Percentiles rank a stretch among this genome's conserved stretches.
Conservation (phyloP, 768 basidiomycete species). For the Boletus speciosus region DNA sequence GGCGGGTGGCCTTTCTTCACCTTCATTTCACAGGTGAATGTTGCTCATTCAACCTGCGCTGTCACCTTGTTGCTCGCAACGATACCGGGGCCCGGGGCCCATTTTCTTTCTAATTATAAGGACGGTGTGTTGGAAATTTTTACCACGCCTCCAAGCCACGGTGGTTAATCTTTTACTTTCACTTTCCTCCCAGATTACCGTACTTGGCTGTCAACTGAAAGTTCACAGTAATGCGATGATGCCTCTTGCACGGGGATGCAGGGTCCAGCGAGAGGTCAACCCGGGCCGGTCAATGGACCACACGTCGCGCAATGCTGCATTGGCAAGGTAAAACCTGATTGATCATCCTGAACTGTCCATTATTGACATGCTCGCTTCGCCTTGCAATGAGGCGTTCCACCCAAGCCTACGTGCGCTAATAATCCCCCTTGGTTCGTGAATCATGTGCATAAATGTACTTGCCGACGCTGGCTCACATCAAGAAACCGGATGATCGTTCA, state of each 20-base stretch:
- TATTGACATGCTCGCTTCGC: neutral
- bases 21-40: neutral
- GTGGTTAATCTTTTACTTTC: neutral
- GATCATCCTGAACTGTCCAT: too few species aligned
- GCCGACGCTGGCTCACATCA: too few species aligned
- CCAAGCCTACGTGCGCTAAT: constrained; percentile 23
- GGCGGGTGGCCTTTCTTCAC: neutral
- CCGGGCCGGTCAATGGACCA: neutral
- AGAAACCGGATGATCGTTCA: too few species aligned
- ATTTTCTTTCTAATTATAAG: neutral
- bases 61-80: neutral
- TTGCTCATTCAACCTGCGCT: neutral
- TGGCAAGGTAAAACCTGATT: neutral
- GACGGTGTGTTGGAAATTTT: neutral
- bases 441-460: too few species aligned
- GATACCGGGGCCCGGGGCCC: neutral
- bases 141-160: neutral
- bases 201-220: neutral
- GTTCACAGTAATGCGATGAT: neutral
- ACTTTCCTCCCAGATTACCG: neutral
- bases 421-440: neutral
- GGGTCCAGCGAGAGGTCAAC: neutral
- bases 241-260: neutral
- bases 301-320: neutral
- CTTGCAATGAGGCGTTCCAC: constrained; percentile 25